Evolutionary conservation across 352 stramenopile species (phyloP).

Genomic region (Pythium phragmiticola): DNA sequence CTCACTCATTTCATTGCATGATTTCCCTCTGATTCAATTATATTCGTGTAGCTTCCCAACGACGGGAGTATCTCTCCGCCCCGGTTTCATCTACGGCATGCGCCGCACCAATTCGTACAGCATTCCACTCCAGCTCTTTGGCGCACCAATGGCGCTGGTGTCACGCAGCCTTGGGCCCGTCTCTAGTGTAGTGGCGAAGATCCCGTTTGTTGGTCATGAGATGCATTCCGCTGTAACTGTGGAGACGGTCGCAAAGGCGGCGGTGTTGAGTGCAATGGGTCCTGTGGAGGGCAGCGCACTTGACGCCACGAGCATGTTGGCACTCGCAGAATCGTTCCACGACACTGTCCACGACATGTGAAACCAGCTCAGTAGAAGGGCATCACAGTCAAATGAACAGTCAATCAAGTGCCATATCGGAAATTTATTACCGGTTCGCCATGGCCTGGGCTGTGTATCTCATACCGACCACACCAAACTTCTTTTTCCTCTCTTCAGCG

Average conservation of each 20-base stretch:
- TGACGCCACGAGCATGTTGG: constrained; percentile 73
- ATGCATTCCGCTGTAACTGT: constrained; percentile 69
- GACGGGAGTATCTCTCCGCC: constrained; percentile 78
- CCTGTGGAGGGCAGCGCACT: constrained; percentile 51
- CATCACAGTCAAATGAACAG: background rate
- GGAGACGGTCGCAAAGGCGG: constrained; percentile 70
- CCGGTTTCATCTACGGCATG: constrained; percentile 90
- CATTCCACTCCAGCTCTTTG: constrained; percentile 74
- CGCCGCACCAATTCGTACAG: constrained; percentile 63
- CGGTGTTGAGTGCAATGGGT: constrained; percentile 79
- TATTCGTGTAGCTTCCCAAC: constrained; percentile 49
- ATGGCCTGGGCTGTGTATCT: constrained; percentile 59
- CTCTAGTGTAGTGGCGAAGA: constrained; percentile 48
- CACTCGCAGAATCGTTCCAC: constrained; percentile 78
- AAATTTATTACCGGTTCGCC: constrained; percentile 23
- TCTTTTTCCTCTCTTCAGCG: constrained; percentile 75
- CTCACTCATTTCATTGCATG: background rate
- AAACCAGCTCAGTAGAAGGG: background rate
- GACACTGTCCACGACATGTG: constrained; percentile 42
- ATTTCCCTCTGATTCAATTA: background rate
- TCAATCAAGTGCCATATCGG: background rate
- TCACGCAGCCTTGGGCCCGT: constrained; percentile 55
- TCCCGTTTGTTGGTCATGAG: constrained; percentile 71
- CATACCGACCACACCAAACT: constrained; percentile 66
- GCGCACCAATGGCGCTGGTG: constrained; percentile 65